Percentiles rank a stretch among this genome's conserved stretches.
phyloP scores from a whole-genome alignment of 2,329 filamentous ascomycete species.

The Septoria linicola region DNA sequence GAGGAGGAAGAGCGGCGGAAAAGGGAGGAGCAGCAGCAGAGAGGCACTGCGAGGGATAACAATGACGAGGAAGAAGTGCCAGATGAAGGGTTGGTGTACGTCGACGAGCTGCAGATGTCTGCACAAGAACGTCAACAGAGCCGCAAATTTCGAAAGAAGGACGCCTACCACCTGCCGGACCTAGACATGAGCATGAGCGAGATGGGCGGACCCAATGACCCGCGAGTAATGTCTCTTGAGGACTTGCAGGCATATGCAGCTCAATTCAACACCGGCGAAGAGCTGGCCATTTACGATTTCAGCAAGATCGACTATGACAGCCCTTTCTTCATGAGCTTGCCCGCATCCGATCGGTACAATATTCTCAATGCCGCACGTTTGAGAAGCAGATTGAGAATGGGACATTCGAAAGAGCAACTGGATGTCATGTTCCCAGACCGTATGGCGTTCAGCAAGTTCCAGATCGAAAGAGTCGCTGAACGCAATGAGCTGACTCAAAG shows the following conservation, averaged over 20 bases:
- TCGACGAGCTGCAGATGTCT: slow-evolving; percentile 82
- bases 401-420: slow-evolving; percentile 91
- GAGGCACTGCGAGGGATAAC: slow-evolving; percentile 18
- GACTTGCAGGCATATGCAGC: slow-evolving; percentile 91
- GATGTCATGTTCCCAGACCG: slow-evolving; percentile 96
- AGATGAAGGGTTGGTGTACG: slow-evolving; percentile 78
- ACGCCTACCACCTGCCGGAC: slow-evolving; percentile 92
- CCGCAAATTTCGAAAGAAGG: slow-evolving; percentile 82
- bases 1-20: slow-evolving; percentile 72
- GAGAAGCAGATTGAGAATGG: slow-evolving; percentile 87
- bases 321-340: slow-evolving; percentile 89
- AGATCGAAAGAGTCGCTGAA: slow-evolving; percentile 90
- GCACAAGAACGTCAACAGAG: slow-evolving; percentile 70
- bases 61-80: slow-evolving; percentile 65
- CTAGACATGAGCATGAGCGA: slow-evolving; percentile 72
- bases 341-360: slow-evolving; percentile 89
- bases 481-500: slow-evolving; percentile 92
- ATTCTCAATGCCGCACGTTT: slow-evolving; percentile 92
- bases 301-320: slow-evolving; percentile 98
- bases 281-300: slow-evolving; percentile 86
- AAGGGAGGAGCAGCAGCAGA: slow-evolving; percentile 37
- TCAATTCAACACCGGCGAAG: slow-evolving; percentile 88
- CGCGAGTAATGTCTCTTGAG: slow-evolving; percentile 91
- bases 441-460: slow-evolving; percentile 95
- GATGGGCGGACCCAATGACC: slow-evolving; percentile 89